Percentiles rank a stretch among this genome's conserved stretches.
Conservation (phyloP, 257 asterid genomes). For the Fraxinus cuspidata region DNA sequence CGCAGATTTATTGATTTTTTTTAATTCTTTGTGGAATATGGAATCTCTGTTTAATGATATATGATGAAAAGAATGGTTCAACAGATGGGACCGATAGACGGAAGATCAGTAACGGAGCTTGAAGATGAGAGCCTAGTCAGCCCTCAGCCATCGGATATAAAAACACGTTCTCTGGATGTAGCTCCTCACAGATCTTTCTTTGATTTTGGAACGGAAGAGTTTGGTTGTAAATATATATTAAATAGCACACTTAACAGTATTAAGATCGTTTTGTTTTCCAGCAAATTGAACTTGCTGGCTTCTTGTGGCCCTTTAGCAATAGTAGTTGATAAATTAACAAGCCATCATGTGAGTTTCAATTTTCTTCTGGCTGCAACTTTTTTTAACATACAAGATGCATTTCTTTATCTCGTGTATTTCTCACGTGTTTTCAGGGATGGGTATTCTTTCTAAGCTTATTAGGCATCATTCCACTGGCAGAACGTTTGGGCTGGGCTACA, state of each 20-base stretch:
- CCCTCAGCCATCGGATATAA: slow-evolving; percentile 36
- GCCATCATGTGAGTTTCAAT: slow-evolving; percentile 54
- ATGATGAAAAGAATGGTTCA: slow-evolving; percentile 28
- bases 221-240: slow-evolving; percentile 37
- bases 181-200: slow-evolving; percentile 38
- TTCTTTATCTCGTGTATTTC: slow-evolving; percentile 19
- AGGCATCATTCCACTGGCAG: slow-evolving; percentile 79
- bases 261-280: slow-evolving; percentile 57
- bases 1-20: neutral
- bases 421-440: slow-evolving; percentile 59
- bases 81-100: slow-evolving; percentile 70
- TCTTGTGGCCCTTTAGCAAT: slow-evolving; percentile 70
- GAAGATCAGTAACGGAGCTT: slow-evolving; percentile 48
- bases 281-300: slow-evolving; percentile 58
- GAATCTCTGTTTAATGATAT: slow-evolving; percentile 11
- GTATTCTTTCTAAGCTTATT: slow-evolving; percentile 66
- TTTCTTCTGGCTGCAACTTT: slow-evolving; percentile 1
- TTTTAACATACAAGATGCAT: neutral
- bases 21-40: neutral
- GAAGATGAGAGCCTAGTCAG: slow-evolving; percentile 53
- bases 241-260: slow-evolving; percentile 38
- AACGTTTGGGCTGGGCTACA: slow-evolving; percentile 85
- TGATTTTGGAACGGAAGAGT: slow-evolving; percentile 32
- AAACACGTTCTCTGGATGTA: slow-evolving; percentile 43
- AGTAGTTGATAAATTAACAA: slow-evolving; percentile 48